Evolutionary conservation across 1,139 yeast genomes (phyloP), one percentile per base, ranked within the genome.

Genomic region (Pneumocystis oryctolagi): DNA sequence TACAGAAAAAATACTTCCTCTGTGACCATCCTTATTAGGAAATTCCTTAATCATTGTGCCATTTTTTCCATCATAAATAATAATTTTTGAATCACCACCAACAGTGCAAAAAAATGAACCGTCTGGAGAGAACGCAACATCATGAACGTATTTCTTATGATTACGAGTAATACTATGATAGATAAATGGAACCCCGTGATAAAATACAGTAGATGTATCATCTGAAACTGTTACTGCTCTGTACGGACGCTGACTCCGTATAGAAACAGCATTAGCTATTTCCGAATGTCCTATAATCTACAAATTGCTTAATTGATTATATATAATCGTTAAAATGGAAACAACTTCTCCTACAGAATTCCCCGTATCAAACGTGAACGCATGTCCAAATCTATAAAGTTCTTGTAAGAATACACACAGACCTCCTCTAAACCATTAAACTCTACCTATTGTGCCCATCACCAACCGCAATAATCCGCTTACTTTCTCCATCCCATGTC

Each of bases 191-290:
- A 97, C 96, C 0, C 98, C 97, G 63, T 84, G 84, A 72, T 81
- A 84, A 72, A 90, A 89, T 1, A 90, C 96, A 69, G 90, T 74
- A 0, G 88, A 84, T 64, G 84, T 83, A 72, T 92, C 97, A 70
- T 89, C 96, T 62, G 95, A 82, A 4, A 86, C 97, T 2, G 98
- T 89, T 18, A 89, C 95, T 0, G 97, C 96, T 65, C 97, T 78
- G 76, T 87, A 89, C 2, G 98, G 98, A 72, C 98, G 81, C 65
- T 81, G 83, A n/a, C 90, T 88, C 70, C 86, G 85, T 68, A 92
- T 85, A 63, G 87, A 84, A 14, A 89, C 96, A 0, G 94, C 88
- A 71, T 87, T 89, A 71, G 90, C 82, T 57, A 82, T 81, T 56
- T 87, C 84, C n/a, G 95, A 81, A 72, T 92, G 98, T 37, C 98